Percentiles rank a stretch among this genome's conserved stretches.
Evolutionary conservation across 1,139 yeast species (phyloP).

Genomic region (Geotrichum citri-aurantii): DNA sequence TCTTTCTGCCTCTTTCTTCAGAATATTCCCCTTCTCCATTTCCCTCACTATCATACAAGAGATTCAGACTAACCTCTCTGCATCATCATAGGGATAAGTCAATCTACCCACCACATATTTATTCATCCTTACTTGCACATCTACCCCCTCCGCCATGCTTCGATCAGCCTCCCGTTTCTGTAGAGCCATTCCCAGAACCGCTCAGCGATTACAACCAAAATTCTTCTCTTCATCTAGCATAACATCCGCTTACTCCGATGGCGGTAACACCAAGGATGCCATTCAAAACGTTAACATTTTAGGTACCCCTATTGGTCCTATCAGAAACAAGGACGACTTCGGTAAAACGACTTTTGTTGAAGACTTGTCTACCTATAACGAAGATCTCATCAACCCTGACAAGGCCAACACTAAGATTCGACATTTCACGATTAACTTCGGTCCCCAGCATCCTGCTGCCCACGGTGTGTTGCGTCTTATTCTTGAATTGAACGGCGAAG

Average conservation of each 20-base stretch:
- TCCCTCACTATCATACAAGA: background rate
- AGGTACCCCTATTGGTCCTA: constrained; percentile 35
- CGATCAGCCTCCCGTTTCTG: constrained; percentile 16
- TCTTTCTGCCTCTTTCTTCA: constrained; percentile 2
- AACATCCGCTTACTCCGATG: constrained; percentile 13
- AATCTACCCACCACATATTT: background rate
- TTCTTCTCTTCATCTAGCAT: constrained; percentile 14
- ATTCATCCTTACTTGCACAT: background rate
- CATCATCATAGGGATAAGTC: background rate
- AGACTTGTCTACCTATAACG: constrained; percentile 29
- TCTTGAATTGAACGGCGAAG: constrained; percentile 84
- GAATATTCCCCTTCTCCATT: background rate
- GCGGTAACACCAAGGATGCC: constrained; percentile 17
- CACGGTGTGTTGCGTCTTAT: constrained; percentile 87
- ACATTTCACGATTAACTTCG: constrained; percentile 85
- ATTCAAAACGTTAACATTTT: constrained; percentile 26
- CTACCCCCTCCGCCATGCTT: constrained; percentile 9
- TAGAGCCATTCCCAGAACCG: constrained; percentile 8
- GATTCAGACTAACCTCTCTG: background rate
- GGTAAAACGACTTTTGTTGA: constrained; percentile 35
- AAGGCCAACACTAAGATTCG: constrained; percentile 50
- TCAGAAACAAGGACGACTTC: constrained; percentile 30
- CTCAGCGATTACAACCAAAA: constrained; percentile 12
- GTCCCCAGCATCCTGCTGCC: constrained; percentile 95
- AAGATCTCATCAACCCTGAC: constrained; percentile 26